Evolutionary conservation across 805 yeast genomes (phyloP), one percentile per base, ranked within the genome.

Genomic region (Hermanozyma aechmeae): DNA sequence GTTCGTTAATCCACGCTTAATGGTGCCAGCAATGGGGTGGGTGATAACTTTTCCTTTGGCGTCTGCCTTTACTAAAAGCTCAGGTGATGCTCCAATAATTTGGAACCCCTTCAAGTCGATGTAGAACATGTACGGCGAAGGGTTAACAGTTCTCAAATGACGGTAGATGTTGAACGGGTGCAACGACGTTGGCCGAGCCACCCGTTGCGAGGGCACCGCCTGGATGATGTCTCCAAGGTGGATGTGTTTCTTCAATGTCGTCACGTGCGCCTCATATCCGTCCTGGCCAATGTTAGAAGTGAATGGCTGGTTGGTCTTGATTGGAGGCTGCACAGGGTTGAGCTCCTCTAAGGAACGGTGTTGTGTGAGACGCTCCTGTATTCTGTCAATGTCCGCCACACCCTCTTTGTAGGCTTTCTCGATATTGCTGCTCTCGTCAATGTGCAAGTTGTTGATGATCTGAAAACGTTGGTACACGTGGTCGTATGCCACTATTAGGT

Each of bases 11-110:
- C 99, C 99, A 48, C 99, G 75, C 42, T 65, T 73, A 34, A 92
- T 80, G 3, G 98, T 92, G 29, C 99, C 99, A 1, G 99, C 99
- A 50, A 92, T 92, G 13, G 98, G 99, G 54, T 92, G 97, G 3
- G 96, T 92, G 29, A 89, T 68, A 13, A 92, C 73, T 43, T 82
- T 76, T 38, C 79, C 75, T 20, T 78, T 65, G 15, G 42, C 37
- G 42, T 86, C 96, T 5, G 85, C 65, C 54, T 85, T 83, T 31
- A 89, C 96, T 33, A 92, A 65, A 32, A 89, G 60, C 53, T 92
- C 98, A 2, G 99, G 99, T 9, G 96, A 85, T 0, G 99, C 99
- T 27, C 99, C 98, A 32, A 92, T 89, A 27, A 92, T 71, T 54
- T 87, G 96, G 65, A 89, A 92, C 43, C 85, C 96, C 34, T 82